Base-by-base conservation (phyloP, 192 early-diverging fungal genomes). In the Physocladia obscura region DNA sequence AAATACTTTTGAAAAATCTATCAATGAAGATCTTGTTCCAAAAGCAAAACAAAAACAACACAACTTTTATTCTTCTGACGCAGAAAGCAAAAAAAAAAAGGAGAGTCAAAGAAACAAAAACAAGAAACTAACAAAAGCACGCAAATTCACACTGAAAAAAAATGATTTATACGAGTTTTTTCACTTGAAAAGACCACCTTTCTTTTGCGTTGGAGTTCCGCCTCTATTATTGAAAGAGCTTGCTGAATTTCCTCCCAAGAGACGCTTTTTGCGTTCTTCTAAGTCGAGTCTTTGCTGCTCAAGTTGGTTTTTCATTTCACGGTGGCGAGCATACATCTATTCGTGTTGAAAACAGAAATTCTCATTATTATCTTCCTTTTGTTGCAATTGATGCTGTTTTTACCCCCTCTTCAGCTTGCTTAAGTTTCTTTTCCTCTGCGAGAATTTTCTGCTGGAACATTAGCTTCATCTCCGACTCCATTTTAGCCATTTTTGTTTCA, bases 371-470 rank as follows among this genome's bases (percentile, higher is more conserved):
- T n/a, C n/a, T n/a, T n/a, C n/a, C n/a, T n/a, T n/a, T n/a, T n/a
- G n/a, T n/a, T n/a, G n/a, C n/a, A n/a, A n/a, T n/a, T n/a, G 40
- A 44, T 3, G 62, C 21, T 31, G 15, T 35, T 24, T 63, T 70
- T 62, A 84, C 83, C 64, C 85, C 97, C 71, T 96, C 94, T 78
- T 99, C 97, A 49, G 89, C 90, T 77, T 95, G 94, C 86, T 97
- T 99, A 62, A 99, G 84, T 83, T 98, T 97, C 74, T 92, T 80
- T 78, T 99, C 95, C 83, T 97, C 97, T 80, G 97, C 97, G 61
- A 94, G 89, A 2, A 99, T 95, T 87, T 99, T 97, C 69, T 94
- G 93, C 81, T 96, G 92, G 89, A 99, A 99, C 52, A 99, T 95
- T 37, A 89, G 82, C 80, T 94, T 94, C 97, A 99, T 99, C 80